Evolutionary conservation across 2,329 filamentous ascomycete genomes (phyloP).

Genomic region (Trichophyton mentagrophytes): DNA sequence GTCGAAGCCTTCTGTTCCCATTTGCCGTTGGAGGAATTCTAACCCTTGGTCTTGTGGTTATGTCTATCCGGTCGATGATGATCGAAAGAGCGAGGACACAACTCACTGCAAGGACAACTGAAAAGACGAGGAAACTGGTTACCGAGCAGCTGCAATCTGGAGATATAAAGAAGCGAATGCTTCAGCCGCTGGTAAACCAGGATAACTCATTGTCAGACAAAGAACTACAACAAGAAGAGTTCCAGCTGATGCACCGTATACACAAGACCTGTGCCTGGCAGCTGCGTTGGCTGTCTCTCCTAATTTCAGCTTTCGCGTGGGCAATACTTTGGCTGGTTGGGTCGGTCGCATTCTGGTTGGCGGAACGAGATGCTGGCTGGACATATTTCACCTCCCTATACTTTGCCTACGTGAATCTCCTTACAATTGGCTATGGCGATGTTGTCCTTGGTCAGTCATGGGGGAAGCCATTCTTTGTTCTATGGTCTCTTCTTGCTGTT

Average conservation of each 20-base stretch:
- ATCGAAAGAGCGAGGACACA: conserved; percentile 28
- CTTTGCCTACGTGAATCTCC: conserved; percentile 27
- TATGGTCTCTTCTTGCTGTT: conserved; percentile 30
- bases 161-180: conserved; percentile 7
- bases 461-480: conserved; percentile 29
- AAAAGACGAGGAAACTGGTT: conserved; percentile 23
- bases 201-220: conserved; percentile 13
- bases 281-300: conserved; percentile 31
- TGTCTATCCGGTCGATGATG: conserved; percentile 26
- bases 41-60: conserved; percentile 24
- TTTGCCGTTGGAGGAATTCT: conserved; percentile 26
- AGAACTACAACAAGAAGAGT: conserved; percentile 23
- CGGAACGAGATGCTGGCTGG: conserved; percentile 23
- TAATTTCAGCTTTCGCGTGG: conserved; percentile 27
- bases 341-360: conserved; percentile 25
- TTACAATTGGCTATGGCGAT: conserved; percentile 32
- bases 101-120: conserved; percentile 23
- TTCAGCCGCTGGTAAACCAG: neutral
- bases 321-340: conserved; percentile 34
- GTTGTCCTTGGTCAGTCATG: conserved; percentile 23
- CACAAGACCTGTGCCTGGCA: conserved; percentile 30
- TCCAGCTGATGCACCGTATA: conserved; percentile 36
- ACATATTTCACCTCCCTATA: conserved; percentile 29
- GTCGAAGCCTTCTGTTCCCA: conserved; percentile 24
- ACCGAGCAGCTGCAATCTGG: conserved; percentile 18